Evolutionary conservation across 2,329 filamentous ascomycete species (phyloP).

Genomic region (Neofusicoccum laricinum): DNA sequence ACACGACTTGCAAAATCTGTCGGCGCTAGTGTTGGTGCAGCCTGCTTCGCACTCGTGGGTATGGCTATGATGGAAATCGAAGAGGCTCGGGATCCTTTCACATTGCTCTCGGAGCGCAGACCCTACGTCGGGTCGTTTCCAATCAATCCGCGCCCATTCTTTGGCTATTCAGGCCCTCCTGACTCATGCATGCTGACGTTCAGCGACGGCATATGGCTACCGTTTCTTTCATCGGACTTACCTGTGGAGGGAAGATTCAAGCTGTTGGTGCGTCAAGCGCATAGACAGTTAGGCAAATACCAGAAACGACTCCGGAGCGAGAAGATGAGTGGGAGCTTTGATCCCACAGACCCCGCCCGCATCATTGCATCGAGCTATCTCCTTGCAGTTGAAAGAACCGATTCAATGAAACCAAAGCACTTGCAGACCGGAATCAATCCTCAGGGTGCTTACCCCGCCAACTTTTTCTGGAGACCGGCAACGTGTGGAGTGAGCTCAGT

Average conservation of each 20-base stretch:
- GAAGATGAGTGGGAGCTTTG: conserved; percentile 26
- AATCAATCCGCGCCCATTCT: conserved; percentile 46
- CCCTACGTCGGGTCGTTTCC: conserved; percentile 47
- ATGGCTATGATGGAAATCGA: conserved; percentile 48
- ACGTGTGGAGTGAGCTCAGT: conserved; percentile 47
- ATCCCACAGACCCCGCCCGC: conserved; percentile 36
- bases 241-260: conserved; percentile 37
- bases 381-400: conserved; percentile 37
- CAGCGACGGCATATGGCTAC: conserved; percentile 45
- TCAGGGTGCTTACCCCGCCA: conserved; percentile 31
- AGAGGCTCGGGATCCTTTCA: conserved; percentile 30
- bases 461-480: conserved; percentile 30
- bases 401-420: conserved; percentile 32
- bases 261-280: conserved; percentile 39
- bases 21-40: conserved; percentile 42
- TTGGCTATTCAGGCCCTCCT: conserved; percentile 35
- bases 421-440: conserved; percentile 29
- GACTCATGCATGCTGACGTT: conserved; percentile 49
- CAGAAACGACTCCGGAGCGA: conserved; percentile 38
- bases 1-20: conserved; percentile 7
- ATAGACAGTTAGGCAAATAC: conserved; percentile 42
- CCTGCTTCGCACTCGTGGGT: conserved; percentile 45
- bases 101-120: conserved; percentile 26
- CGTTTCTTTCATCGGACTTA: conserved; percentile 37
- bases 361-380: conserved; percentile 46